phyloP scores from a whole-genome alignment of 257 asterid genomes.

The Linderniella brevidens region DNA sequence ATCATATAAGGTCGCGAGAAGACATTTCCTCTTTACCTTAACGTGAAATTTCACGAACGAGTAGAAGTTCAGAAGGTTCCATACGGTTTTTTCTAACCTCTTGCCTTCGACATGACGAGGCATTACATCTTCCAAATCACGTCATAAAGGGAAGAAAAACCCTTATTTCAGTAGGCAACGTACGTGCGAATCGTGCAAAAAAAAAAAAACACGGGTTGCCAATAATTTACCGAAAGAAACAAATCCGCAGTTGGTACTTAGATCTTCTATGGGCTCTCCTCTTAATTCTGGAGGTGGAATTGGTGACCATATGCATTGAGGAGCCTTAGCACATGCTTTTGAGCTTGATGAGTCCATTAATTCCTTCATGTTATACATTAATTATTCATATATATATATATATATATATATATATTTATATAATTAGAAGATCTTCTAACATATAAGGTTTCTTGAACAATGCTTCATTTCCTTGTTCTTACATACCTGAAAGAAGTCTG shows the following conservation, averaged over 20 bases:
- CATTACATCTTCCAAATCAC: conserved; percentile 35
- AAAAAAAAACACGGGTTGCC: neutral
- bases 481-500: conserved; percentile 67
- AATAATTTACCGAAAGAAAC: conserved; percentile 51
- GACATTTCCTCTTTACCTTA: conserved; percentile 42
- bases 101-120: conserved; percentile 58
- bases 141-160: neutral
- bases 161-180: neutral
- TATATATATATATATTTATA: too few species aligned
- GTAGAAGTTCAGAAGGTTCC: conserved; percentile 74
- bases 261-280: conserved; percentile 75
- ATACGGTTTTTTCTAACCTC: conserved; percentile 72
- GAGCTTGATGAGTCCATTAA: conserved; percentile 54
- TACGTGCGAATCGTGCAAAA: neutral
- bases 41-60: conserved; percentile 68
- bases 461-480: neutral
- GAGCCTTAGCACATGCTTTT: conserved; percentile 44
- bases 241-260: conserved; percentile 82
- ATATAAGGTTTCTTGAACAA: neutral
- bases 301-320: conserved; percentile 78
- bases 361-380: conserved; percentile 26
- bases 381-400: neutral
- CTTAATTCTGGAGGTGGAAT: conserved; percentile 78
- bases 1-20: neutral
- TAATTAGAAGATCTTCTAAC: too few species aligned